phyloP scores from a whole-genome alignment of 164 flowering plant species.

The Berberis vulgaris region DNA sequence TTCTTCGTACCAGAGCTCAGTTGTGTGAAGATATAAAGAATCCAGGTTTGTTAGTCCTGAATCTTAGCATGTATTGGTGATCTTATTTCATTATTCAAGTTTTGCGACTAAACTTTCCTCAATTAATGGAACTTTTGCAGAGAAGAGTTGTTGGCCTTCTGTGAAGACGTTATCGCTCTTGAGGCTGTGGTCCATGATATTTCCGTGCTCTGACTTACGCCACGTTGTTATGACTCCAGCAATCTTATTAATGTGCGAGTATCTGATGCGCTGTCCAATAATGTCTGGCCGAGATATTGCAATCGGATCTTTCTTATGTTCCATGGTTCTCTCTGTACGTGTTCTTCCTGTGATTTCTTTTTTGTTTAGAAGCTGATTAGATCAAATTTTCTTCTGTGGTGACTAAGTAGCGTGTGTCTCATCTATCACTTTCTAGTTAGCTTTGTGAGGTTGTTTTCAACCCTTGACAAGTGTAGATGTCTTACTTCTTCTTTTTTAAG shows the following conservation, averaged over 20 bases:
- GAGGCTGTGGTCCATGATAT: conserved; percentile 91
- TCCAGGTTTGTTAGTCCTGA: conserved; percentile 34
- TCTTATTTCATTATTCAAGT: too few relatives aligned
- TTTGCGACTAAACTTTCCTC: not conserved
- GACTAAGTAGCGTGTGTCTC: too few relatives aligned
- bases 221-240: conserved; percentile 94
- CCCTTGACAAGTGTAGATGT: too few relatives aligned
- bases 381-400: too few relatives aligned
- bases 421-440: too few relatives aligned
- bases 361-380: not conserved
- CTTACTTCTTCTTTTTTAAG: too few relatives aligned
- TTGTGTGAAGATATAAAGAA: conserved; percentile 60
- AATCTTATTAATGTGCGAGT: conserved; percentile 79
- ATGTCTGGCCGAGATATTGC: conserved; percentile 66
- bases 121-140: conserved; percentile 26
- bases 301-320: conserved; percentile 74
- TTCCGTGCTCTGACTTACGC: conserved; percentile 93
- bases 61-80: too few relatives aligned
- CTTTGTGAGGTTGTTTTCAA: too few relatives aligned
- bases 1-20: conserved; percentile 44
- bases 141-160: conserved; percentile 81
- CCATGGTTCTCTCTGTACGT: conserved; percentile 78
- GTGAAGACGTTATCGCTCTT: conserved; percentile 70
- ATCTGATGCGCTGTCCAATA: conserved; percentile 87
- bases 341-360: not conserved